phyloP scores from a whole-genome alignment of 139 green algal species.

The Nannochloris sp. region DNA sequence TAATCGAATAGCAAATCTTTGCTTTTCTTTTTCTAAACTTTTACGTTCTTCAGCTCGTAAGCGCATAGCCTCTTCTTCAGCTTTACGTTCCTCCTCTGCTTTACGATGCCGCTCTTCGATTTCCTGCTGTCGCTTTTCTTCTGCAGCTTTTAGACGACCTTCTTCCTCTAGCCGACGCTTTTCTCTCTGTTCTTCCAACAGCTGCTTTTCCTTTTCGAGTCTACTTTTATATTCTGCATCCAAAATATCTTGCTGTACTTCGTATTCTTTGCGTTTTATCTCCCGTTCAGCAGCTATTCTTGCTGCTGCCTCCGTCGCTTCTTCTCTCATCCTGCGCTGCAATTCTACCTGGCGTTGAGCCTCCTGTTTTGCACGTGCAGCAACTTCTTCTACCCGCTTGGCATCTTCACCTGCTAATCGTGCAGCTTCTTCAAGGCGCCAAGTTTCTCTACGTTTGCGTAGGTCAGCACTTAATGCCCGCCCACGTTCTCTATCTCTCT shows the following conservation, averaged over 20 bases:
- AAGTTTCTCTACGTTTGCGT: constrained; percentile 1
- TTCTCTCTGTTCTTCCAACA: constrained; percentile 3
- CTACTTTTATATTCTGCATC: constrained; percentile 20
- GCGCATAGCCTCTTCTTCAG: constrained; percentile 16
- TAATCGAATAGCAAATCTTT: constrained; percentile 26
- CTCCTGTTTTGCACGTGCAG: constrained; percentile 10
- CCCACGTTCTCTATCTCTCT: constrained; percentile 16
- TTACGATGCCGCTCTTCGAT: constrained; percentile 8
- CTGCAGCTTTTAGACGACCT: constrained; percentile 5
- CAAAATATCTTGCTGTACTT: constrained; percentile 19
- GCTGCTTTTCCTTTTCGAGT: constrained; percentile 12
- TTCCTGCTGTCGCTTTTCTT: constrained; percentile 13
- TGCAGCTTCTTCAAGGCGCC: constrained; percentile 4
- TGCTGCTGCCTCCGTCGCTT: constrained; percentile 8
- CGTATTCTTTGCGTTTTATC: constrained; percentile 11
- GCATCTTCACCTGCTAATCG: constrained; percentile 9
- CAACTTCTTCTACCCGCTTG: constrained; percentile 19
- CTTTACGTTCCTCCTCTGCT: constrained; percentile 8
- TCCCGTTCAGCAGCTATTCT: constrained; percentile 7
- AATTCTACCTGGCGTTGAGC: neutral
- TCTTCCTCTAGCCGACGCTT: neutral
- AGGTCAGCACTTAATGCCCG: constrained; percentile 20
- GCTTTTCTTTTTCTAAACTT: constrained; percentile 16
- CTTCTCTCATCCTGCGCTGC: constrained; percentile 21
- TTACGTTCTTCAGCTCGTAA: constrained; percentile 10